Base-by-base conservation (phyloP, 2,329 filamentous ascomycete species). In the Fusarium drepaniforme region DNA sequence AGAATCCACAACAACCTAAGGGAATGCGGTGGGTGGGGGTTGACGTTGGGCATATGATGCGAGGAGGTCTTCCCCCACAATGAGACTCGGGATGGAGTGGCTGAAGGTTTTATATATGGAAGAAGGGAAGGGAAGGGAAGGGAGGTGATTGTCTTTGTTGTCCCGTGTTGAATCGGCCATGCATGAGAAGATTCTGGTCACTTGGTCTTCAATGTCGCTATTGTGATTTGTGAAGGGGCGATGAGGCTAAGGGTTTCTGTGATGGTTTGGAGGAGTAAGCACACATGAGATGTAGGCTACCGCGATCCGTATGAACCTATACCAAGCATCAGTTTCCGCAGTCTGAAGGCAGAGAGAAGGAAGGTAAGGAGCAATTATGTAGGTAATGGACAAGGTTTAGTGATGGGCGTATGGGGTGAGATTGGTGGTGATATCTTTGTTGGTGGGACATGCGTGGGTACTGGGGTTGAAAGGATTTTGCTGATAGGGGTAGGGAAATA, bases 21-120 rank as follows among this genome's bases (percentile, higher is more conserved):
- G 80, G 79, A 25, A 78, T 82, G 70, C 82, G 82, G 67, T 88
- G 87, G 87, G 83, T 86, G 5, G 84, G 82, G 16, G 84, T 87
- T 21, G 84, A 88, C 71, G 81, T 85, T 28, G 80, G 83, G 21
- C 83, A 84, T 59, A 84, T 87, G 82, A 85, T 87, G 81, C 78
- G 79, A 13, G 80, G 80, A 33, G 78, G 78, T 11, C 70, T 68
- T 11, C 77, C 66, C 5, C 37, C 42, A 21, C 64, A 67, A 67
- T 73, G 46, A 59, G 37, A 28, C 16, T 33, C 9, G 37, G 53
- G 28, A 51, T 28, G 38, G 37, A 42, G 18, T 40, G 21, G 8
- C 11, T 23, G 35, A 59, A n/a, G 18, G 35, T 28, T 38, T 25
- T 58, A 58, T 38, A 30, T 8, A 35, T 23, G n/a, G n/a, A 30